Percentiles rank a stretch among this genome's conserved stretches.
Evolutionary conservation across 345 rosid genomes (phyloP).

Genomic region (Psidium guajava): DNA sequence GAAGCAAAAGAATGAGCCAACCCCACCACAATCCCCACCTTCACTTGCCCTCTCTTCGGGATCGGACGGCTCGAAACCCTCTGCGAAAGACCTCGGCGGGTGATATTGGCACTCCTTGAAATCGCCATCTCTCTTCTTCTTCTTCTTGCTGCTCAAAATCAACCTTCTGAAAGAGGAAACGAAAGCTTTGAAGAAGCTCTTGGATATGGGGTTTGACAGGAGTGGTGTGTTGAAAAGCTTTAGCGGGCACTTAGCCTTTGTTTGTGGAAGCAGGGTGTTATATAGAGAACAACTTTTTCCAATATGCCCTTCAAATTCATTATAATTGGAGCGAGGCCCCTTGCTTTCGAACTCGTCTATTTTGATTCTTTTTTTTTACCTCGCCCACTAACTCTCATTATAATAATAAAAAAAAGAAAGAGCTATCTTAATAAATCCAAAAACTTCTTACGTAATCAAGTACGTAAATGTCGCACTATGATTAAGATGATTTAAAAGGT

Average conservation of each 20-base stretch:
- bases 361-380: not conserved
- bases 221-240: not conserved
- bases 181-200: not conserved
- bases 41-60: constrained; percentile 40
- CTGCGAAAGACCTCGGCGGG: not conserved
- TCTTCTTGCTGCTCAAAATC: not conserved
- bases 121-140: not conserved
- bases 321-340: not conserved
- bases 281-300: not conserved
- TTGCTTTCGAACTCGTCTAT: not conserved
- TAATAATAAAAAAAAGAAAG: too few relatives aligned
- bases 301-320: not conserved
- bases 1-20: constrained; percentile 38
- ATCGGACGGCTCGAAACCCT: constrained; percentile 17
- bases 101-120: not conserved
- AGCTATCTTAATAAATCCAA: too few relatives aligned
- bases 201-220: not conserved
- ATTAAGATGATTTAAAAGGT: too few relatives aligned
- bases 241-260: not conserved
- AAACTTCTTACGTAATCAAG: too few relatives aligned
- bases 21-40: constrained; percentile 27
- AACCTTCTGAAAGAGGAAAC: too few relatives aligned
- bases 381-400: not conserved
- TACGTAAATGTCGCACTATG: too few relatives aligned
- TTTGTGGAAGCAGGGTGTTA: not conserved